Evolutionary conservation across 2,329 filamentous ascomycete species (phyloP).

Genomic region (Mollisia scopiformis): DNA sequence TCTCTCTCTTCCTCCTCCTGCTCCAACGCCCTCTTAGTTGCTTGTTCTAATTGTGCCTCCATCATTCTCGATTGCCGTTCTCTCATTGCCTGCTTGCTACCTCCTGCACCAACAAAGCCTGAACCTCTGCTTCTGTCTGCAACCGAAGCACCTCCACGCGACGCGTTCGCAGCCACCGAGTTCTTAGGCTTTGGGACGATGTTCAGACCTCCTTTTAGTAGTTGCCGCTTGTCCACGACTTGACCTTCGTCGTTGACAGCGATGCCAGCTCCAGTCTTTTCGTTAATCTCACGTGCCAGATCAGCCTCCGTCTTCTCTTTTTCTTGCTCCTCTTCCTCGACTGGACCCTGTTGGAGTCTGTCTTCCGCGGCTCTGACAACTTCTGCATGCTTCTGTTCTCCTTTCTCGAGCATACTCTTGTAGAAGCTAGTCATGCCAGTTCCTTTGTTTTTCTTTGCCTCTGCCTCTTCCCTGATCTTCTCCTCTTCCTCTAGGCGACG

Average conservation of each 20-base stretch:
- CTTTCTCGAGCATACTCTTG: constrained; percentile 70
- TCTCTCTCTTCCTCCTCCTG: constrained; percentile 67
- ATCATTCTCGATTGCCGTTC: constrained; percentile 80
- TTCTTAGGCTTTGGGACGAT: constrained; percentile 65
- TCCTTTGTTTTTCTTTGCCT: constrained; percentile 65
- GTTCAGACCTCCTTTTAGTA: constrained; percentile 77
- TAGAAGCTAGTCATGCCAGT: constrained; percentile 82
- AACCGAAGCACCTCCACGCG: constrained; percentile 23
- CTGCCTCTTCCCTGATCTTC: constrained; percentile 63
- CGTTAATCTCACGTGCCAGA: constrained; percentile 68
- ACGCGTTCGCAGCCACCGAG: constrained; percentile 31
- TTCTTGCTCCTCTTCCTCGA: constrained; percentile 42
- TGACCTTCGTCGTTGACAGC: constrained; percentile 81
- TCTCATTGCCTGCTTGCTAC: constrained; percentile 67
- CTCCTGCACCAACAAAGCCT: constrained; percentile 46
- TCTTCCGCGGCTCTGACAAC: constrained; percentile 69
- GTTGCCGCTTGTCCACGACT: constrained; percentile 81
- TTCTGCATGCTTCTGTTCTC: constrained; percentile 71
- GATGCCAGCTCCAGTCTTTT: constrained; percentile 59
- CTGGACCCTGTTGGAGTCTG: constrained; percentile 46
- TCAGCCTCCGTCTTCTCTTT: constrained; percentile 62
- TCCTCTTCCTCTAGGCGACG: constrained; percentile 73
- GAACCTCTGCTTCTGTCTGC: constrained; percentile 31
- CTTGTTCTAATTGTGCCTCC: constrained; percentile 74
- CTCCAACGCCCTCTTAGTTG: constrained; percentile 72